Conservation (phyloP, 352 stramenopile genomes). For the Phytophthora sansomeana region DNA sequence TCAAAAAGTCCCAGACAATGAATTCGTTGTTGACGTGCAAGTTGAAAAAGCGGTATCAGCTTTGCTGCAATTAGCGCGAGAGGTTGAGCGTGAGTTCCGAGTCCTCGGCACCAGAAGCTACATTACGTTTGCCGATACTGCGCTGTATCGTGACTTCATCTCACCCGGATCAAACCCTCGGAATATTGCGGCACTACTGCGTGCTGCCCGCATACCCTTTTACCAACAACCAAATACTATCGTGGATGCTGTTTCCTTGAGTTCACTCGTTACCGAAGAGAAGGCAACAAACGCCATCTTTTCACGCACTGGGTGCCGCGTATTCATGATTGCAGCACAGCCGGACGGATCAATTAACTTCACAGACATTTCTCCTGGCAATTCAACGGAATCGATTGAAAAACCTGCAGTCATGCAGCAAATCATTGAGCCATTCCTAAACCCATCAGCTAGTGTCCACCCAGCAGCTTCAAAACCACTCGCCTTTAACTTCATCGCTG, state of each 20-base stretch:
- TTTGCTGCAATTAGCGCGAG: slow-evolving; percentile 43
- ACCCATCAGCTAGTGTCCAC: slow-evolving; percentile 35
- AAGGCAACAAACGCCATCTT: slow-evolving; percentile 9
- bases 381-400: background rate
- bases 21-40: background rate
- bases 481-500: slow-evolving; percentile 68
- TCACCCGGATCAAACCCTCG: slow-evolving; percentile 1
- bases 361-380: slow-evolving; percentile 19
- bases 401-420: slow-evolving; percentile 20
- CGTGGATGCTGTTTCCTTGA: slow-evolving; percentile 15
- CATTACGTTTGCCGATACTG: slow-evolving; percentile 52
- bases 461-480: slow-evolving; percentile 26
- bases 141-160: slow-evolving; percentile 63
- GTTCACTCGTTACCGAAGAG: slow-evolving; percentile 1
- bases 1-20: slow-evolving; percentile 3
- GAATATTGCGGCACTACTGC: slow-evolving; percentile 52
- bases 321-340: slow-evolving; percentile 26
- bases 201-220: slow-evolving; percentile 59
- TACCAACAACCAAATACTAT: slow-evolving; percentile 56
- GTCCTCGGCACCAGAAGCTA: slow-evolving; percentile 55
- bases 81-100: slow-evolving; percentile 58
- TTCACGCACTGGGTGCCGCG: slow-evolving; percentile 33
- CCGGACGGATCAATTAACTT: slow-evolving; percentile 20
- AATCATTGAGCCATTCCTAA: slow-evolving; percentile 56
- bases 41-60: slow-evolving; percentile 23